A percentile compares a stretch with the other conserved stretches of the same genome.
Evolutionary conservation across 202 grass and related monocot genomes (phyloP).

Genomic region (Zoysia matrella): DNA sequence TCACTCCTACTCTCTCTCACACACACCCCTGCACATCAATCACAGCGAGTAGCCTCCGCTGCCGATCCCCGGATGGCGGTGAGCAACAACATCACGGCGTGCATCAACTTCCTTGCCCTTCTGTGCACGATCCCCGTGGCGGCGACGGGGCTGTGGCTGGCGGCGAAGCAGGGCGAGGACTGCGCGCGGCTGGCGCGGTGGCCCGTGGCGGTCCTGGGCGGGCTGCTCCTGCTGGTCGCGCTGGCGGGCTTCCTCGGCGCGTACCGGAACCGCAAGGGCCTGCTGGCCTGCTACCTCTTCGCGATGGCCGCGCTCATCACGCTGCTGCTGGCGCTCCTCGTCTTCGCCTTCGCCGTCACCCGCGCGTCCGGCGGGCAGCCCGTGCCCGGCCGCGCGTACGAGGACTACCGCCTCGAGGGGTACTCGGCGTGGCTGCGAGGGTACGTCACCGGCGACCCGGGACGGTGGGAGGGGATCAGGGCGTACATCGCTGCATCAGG

Average conservation of each 20-base stretch:
- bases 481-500: slow-evolving; percentile 52
- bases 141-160: slow-evolving; percentile 71
- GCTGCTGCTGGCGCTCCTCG: slow-evolving; percentile 66
- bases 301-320: slow-evolving; percentile 71
- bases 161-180: slow-evolving; percentile 60
- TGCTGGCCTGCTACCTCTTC: slow-evolving; percentile 87
- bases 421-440: slow-evolving; percentile 68
- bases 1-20: neutral
- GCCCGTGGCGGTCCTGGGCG: slow-evolving; percentile 62
- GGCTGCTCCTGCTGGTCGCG: slow-evolving; percentile 66
- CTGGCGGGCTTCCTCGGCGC: slow-evolving; percentile 68
- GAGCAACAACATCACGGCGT: slow-evolving; percentile 89
- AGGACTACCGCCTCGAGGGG: slow-evolving; percentile 70
- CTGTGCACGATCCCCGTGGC: slow-evolving; percentile 76
- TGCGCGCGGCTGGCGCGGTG: slow-evolving; percentile 66
- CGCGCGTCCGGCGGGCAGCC: slow-evolving; percentile 41
- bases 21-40: too few relatives aligned
- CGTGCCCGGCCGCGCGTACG: slow-evolving; percentile 53
- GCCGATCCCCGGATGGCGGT: slow-evolving; percentile 50
- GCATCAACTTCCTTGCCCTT: slow-evolving; percentile 73
- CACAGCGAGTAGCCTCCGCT: neutral
- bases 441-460: slow-evolving; percentile 40
- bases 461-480: slow-evolving; percentile 55
- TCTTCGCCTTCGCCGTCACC: slow-evolving; percentile 75
- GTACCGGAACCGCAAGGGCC: slow-evolving; percentile 66